Evolutionary conservation across 2,329 filamentous ascomycete genomes (phyloP), one percentile per base, ranked within the genome.

Genomic region (Fusarium lyarnte): DNA sequence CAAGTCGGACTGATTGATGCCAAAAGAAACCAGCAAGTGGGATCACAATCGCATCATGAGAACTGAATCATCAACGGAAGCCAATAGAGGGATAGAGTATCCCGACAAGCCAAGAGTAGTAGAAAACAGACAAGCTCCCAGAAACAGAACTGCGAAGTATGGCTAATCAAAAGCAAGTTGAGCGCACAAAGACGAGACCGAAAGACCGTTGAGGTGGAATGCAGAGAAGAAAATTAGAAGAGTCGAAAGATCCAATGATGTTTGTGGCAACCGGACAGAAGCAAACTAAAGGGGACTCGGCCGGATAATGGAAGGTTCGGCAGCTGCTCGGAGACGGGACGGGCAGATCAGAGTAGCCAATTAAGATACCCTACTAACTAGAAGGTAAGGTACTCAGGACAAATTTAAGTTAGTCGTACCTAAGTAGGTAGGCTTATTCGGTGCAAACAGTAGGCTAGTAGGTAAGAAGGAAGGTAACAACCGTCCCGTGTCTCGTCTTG

Each of bases 11-110:
- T 25, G 27, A 55, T 51, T 25, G 41, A 63, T 53, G 51, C 36
- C 45, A 43, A 57, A 57, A 51, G 35, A 47, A 65, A 27, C 33
- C 51, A 58, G 57, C 41, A 53, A 58, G 63, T 42, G 60, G 39
- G 43, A 66, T 77, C 65, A 77, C 64, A 59, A 57, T 76, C 73
- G 74, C 75, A 77, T 77, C 74, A 76, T 77, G 74, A 66, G 70
- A 63, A 63, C 42, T 63, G 23, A 49, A 63, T 52, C 63, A 72
- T 74, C 67, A 57, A 68, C 52, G 49, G 61, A 35, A 45, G 54
- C 46, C 39, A 41, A 58, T 47, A 17, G 41, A 35, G 60, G 47
- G 43, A 64, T 25, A 45, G 63, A 27, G 58, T n/a, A 31, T 47
- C 39, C 45, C 36, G 35, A 31, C 39, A 38, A 58, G 31, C 36